Base-by-base conservation (phyloP, 83 land plant species). In the Picea abies region DNA sequence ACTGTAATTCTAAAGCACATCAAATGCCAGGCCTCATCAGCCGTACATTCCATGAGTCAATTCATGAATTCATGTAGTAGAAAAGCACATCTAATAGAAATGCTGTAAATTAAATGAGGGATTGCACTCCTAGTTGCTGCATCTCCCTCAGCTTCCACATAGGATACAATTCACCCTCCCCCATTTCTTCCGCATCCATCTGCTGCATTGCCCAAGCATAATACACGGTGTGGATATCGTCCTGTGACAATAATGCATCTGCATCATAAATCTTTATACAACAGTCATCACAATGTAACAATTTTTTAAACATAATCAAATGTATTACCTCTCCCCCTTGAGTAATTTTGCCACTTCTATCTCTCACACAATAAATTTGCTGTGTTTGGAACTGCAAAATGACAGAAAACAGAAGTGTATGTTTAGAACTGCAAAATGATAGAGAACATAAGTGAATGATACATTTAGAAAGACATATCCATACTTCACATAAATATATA, bases 171-270 rank as follows among this genome's bases (percentile, higher is more conserved):
- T 90, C 95, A 23, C 83, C 91, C 61, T 88, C 94, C 61, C 88
- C 91, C 49, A 85, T 79, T 67, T 97, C 99, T 75, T 93, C 98
- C 15, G 86, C 78, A 71, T 89, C 86, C 47, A 92, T 73, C 86
- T 84, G 92, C 67, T 95, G 99, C 99, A 97, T 97, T 1, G 98
- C 99, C 99, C 99, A 97, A 61, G 96, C 96, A 89, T 97, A 93
- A 63, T 87, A 88, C 0, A 97, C 92, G 0, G 99, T 97, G 69
- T 93, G 98, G 37, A 97, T 97, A 32, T 96, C 92, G 77, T 97
- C 99, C 99, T 97, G 83, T 47, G 37, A 44, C 32, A 12, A 39
- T 12, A 73, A 73, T 44, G 22, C 52, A 44, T 44, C 26, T 41
- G 22, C n/a, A 20, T 70, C 3, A 47, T 44, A 20, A 19, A 20